A percentile compares a stretch with the other conserved stretches of the same genome.
Evolutionary conservation across 2,329 filamentous ascomycete species (phyloP).

Genomic region (Chaetomium strumarium): DNA sequence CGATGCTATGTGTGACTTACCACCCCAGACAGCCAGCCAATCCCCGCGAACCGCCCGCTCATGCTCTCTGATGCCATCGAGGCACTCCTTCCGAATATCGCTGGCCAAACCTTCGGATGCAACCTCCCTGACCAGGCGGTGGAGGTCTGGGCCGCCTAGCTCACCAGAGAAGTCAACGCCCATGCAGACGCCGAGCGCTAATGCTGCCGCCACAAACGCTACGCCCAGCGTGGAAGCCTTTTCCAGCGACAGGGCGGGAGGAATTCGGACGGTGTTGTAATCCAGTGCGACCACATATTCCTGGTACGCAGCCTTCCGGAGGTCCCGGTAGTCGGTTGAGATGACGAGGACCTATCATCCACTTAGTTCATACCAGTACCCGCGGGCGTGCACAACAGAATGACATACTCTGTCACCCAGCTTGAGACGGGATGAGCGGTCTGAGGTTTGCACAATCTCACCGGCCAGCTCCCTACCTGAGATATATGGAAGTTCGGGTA

Average conservation of each 20-base stretch:
- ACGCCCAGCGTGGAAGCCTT: constrained; percentile 61
- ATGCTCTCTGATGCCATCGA: constrained; percentile 44
- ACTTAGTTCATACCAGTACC: too few species aligned
- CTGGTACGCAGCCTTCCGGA: constrained; percentile 66
- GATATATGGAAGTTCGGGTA: constrained; percentile 62
- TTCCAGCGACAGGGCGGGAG: constrained; percentile 44
- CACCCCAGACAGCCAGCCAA: constrained; percentile 71
- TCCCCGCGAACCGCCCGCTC: constrained; percentile 57
- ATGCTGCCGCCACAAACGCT: constrained; percentile 62
- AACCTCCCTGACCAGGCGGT: constrained; percentile 43
- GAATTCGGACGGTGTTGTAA: constrained; percentile 60
- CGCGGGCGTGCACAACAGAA: neutral
- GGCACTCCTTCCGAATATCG: constrained; percentile 59
- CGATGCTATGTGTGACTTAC: constrained; percentile 29
- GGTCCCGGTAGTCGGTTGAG: constrained; percentile 68
- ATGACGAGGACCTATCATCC: constrained; percentile 49
- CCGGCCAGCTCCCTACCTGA: constrained; percentile 66
- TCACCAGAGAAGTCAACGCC: constrained; percentile 57
- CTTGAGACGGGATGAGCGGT: constrained; percentile 43
- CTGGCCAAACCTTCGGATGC: constrained; percentile 44
- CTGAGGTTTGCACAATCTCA: constrained; percentile 46
- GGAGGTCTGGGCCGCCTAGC: constrained; percentile 53
- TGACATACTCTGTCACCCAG: constrained; percentile 46
- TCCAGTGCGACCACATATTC: constrained; percentile 60
- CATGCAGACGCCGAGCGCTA: constrained; percentile 63